These are phyloP conservation scores for Xylariaceae sp. DNA, from an alignment of 2,329 filamentous ascomycete species.

Conservation along the genomic window DNA sequence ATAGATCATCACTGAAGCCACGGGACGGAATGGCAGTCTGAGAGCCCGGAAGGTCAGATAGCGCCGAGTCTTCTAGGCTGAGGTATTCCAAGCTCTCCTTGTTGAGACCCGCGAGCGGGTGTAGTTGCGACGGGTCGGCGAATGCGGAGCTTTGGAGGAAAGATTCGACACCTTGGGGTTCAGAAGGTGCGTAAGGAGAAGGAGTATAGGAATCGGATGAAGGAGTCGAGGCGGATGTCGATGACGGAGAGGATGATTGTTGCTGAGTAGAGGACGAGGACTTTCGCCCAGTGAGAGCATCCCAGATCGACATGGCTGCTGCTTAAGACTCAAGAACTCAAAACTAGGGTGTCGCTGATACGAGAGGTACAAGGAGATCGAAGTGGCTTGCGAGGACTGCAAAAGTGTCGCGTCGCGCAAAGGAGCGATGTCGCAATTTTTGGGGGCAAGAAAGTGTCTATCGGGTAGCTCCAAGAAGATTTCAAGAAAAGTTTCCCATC, in stretches of 20 bases:
- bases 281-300: constrained; percentile 57
- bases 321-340: too few species aligned
- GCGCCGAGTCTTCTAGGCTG: constrained; percentile 83
- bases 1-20: constrained; percentile 96
- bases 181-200: constrained; percentile 64
- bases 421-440: constrained; percentile 9
- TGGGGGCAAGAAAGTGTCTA: constrained; percentile 2
- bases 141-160: constrained; percentile 76
- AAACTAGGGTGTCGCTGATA: background rate
- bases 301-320: constrained; percentile 54
- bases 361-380: constrained; percentile 8
- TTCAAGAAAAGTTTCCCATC: constrained; percentile 15
- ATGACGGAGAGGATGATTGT: constrained; percentile 30
- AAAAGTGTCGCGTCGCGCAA: constrained; percentile 7
- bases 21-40: constrained; percentile 88
- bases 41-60: constrained; percentile 80
- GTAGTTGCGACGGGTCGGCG: constrained; percentile 81
- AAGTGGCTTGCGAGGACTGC: too few species aligned
- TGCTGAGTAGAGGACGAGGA: constrained; percentile 35
- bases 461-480: constrained; percentile 9
- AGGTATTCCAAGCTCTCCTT: constrained; percentile 93
- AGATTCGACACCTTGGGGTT: constrained; percentile 75
- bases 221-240: constrained; percentile 45
- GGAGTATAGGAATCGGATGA: constrained; percentile 48
- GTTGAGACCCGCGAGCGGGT: constrained; percentile 90